Conservation (phyloP, 331 rosid genomes). For the Arachis monticola region DNA sequence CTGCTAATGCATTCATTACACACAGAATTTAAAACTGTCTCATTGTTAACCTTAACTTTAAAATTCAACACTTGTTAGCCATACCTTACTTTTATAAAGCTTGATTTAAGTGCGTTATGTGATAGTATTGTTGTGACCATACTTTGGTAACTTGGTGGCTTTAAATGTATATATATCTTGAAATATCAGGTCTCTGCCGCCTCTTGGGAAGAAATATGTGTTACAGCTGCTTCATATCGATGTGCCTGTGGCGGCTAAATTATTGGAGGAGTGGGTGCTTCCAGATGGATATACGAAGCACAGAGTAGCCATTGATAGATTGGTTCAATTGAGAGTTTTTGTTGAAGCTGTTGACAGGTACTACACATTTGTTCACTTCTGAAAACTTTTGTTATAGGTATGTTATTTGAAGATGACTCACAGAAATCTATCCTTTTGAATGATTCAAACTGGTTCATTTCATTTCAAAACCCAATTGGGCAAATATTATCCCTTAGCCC, state of each 20-base stretch:
- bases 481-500: not conserved
- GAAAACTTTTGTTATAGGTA: not conserved
- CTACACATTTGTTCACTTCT: conserved; percentile 20
- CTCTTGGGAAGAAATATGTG: conserved; percentile 86
- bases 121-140: conserved; percentile 22
- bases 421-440: conserved; percentile 15
- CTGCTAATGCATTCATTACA: no score
- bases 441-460: conserved; percentile 27
- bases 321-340: conserved; percentile 80
- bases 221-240: conserved; percentile 77
- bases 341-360: conserved; percentile 79
- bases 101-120: not conserved
- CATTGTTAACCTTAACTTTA: no score
- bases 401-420: conserved; percentile 9
- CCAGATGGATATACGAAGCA: conserved; percentile 85
- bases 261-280: conserved; percentile 93
- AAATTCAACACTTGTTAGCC: no score
- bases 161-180: conserved; percentile 18
- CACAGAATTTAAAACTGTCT: no score
- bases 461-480: not conserved
- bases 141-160: conserved; percentile 3
- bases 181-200: conserved; percentile 81
- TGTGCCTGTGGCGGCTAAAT: conserved; percentile 63
- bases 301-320: conserved; percentile 83
- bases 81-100: not conserved